Base-by-base conservation (phyloP, 1,284 basidiomycete species). In the Hemileia vastatrix region DNA sequence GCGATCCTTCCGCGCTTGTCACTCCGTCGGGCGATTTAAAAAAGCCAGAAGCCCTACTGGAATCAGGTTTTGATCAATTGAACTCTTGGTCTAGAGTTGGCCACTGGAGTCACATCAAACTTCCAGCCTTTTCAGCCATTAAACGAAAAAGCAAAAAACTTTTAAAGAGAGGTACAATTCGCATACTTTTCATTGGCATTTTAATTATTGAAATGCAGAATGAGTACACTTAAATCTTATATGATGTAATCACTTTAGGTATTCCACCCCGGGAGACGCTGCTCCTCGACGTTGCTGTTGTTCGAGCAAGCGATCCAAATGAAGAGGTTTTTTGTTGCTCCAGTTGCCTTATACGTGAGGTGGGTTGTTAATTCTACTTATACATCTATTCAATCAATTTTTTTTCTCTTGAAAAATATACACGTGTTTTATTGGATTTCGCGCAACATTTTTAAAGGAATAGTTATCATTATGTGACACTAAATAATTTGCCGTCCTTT, bases 91-190 rank as follows among this genome's bases (percentile, higher is more conserved):
- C n/a, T n/a, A n/a, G n/a, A n/a, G n/a, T n/a, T n/a, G n/a, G n/a
- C n/a, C n/a, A n/a, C n/a, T n/a, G n/a, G n/a, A n/a, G n/a, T n/a
- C 54, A 63, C 47, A 54, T 63, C 40, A 63, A 63, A 49, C 40
- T 63, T n/a, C 60, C 60, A 49, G 53, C 24, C 45, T 63, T 56
- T 40, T 63, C 60, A 11, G 60, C 60, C 11, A 56, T 63, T 19
- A 63, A 63, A 36, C 60, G 54, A 21, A 63, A 63, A 36, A 63
- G 60, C 43, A 63, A 63, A 43, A n/a, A n/a, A n/a, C n/a, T n/a
- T n/a, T n/a, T n/a, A n/a, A n/a, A n/a, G n/a, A n/a, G n/a, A n/a
- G n/a, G n/a, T n/a, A n/a, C n/a, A n/a, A n/a, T n/a, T n/a, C n/a
- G n/a, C n/a, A n/a, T n/a, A n/a, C n/a, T n/a, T n/a, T n/a, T n/a